A percentile compares a stretch with the other conserved stretches of the same genome.
phyloP scores from a whole-genome alignment of 805 yeast species.

The Yamadazyma insecticola region DNA sequence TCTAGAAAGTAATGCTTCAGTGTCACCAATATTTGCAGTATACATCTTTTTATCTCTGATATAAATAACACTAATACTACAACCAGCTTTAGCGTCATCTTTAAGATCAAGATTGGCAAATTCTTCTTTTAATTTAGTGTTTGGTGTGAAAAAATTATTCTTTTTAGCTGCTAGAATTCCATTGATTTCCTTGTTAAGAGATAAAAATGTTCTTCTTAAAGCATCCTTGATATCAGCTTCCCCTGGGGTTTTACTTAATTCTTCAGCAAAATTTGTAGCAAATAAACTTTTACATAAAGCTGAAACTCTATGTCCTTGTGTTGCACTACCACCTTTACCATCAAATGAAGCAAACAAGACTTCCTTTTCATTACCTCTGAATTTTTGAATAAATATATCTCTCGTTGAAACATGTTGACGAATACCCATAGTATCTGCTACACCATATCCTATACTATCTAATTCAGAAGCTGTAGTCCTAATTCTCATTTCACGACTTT shows the following conservation, averaged over 20 bases:
- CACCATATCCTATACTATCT: constrained; percentile 79
- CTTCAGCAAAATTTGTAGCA: constrained; percentile 62
- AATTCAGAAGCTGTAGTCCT: constrained; percentile 84
- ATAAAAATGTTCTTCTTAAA: constrained; percentile 72
- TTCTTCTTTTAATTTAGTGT: constrained; percentile 25
- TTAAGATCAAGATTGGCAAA: constrained; percentile 46
- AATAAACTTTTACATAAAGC: constrained; percentile 68
- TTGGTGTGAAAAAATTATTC: constrained; percentile 36
- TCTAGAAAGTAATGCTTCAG: constrained; percentile 73
- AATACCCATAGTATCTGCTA: constrained; percentile 80
- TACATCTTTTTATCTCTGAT: constrained; percentile 65
- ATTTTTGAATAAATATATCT: constrained; percentile 83
- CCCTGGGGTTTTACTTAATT: constrained; percentile 43
- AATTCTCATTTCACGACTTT: constrained; percentile 73
- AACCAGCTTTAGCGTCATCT: constrained; percentile 76
- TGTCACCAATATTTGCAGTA: constrained; percentile 89
- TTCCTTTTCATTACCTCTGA: constrained; percentile 82
- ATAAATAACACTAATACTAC: constrained; percentile 79
- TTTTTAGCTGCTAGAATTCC: constrained; percentile 46
- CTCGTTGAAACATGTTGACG: constrained; percentile 63
- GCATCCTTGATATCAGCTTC: constrained; percentile 64
- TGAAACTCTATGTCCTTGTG: constrained; percentile 50
- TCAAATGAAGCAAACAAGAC: constrained; percentile 79
- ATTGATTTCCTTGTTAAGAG: constrained; percentile 78
- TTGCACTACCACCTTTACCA: constrained; percentile 61